Base-by-base conservation (phyloP, 306 rosid species). In the Vigna nakashimae region DNA sequence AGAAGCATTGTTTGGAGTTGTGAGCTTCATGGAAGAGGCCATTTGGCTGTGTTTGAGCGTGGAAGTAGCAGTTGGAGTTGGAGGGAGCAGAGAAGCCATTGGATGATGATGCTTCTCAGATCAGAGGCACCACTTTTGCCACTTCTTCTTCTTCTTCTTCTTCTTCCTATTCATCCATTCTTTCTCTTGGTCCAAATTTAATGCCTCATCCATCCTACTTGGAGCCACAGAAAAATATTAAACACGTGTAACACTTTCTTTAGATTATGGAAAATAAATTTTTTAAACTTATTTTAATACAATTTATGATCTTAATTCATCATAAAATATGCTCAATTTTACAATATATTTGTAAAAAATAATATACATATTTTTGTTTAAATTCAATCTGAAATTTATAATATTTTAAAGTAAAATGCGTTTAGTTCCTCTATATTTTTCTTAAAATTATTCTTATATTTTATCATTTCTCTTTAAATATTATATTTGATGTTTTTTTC, bases 21-120 rank as follows among this genome's bases (percentile, higher is more conserved):
- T 7, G 80, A 85, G 76, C 76, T 82, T 91, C 0, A 75, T 11
- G 55, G 92, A 60, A 34, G 83, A 78, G 75, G 77, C 63, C 58
- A 48, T 34, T 2, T 81, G 84, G 15, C 79, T 85, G 4, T 78
- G 88, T 69, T 84, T 84, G 34, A 88, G 72, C 2, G 88, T 36
- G 13, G 34, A 76, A 65, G 60, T 74, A 51, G 65, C 16, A 12
- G 80, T 62, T 24, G 93, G 36, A 49, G 81, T 79, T 70, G 96
- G 90, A 81, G 77, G 83, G 26, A 87, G 86, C 42, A 91, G 78
- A 80, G 94, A 86, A 73, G 96, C 97, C 97, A 92, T 89, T 62
- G 45, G 4, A 15, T 9, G 43, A 3, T 22, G 32, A 20, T 20
- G 15, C n/a, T 4, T 55, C 62, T 1, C 45, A 62, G 49, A 36